A percentile compares a stretch with the other conserved stretches of the same genome.
These are phyloP conservation scores for Cronartium ribicola DNA, from an alignment of 1,284 basidiomycete genomes.

Conservation along the genomic window DNA sequence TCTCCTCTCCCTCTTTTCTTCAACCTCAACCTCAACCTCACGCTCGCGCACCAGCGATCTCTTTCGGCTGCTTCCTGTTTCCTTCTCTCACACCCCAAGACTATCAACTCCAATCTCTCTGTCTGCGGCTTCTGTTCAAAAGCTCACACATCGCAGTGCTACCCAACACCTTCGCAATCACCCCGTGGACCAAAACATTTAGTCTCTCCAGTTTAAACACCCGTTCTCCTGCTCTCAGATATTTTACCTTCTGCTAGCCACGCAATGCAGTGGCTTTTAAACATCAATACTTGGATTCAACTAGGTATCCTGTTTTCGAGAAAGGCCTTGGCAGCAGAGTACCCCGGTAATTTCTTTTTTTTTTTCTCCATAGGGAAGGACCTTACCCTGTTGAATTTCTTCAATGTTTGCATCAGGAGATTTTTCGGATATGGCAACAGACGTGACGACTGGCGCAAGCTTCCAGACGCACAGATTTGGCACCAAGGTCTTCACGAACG, in stretches of 20 bases:
- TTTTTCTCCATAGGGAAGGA: background rate
- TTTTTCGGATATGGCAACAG: background rate
- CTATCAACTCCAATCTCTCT: too few species aligned
- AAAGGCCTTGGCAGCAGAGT: background rate
- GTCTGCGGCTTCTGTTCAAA: background rate
- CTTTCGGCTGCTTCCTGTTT: background rate
- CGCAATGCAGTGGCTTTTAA: background rate
- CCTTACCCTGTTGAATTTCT: background rate
- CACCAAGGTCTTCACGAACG: slow-evolving; percentile 21
- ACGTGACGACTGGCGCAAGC: background rate
- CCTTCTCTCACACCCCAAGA: background rate
- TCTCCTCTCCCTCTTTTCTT: background rate
- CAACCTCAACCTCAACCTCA: background rate
- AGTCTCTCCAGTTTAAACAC: background rate
- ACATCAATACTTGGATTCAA: background rate
- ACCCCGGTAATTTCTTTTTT: background rate
- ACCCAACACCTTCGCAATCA: background rate
- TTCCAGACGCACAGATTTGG: slow-evolving; percentile 20
- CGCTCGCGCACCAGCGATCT: background rate
- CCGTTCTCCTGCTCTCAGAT: background rate
- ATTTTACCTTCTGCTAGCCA: background rate
- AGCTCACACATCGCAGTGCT: background rate
- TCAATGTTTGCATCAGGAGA: background rate
- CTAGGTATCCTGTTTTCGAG: background rate
- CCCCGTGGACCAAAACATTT: too few species aligned